Conservation (phyloP, 768 basidiomycete species). For the Serendipita indica region DNA sequence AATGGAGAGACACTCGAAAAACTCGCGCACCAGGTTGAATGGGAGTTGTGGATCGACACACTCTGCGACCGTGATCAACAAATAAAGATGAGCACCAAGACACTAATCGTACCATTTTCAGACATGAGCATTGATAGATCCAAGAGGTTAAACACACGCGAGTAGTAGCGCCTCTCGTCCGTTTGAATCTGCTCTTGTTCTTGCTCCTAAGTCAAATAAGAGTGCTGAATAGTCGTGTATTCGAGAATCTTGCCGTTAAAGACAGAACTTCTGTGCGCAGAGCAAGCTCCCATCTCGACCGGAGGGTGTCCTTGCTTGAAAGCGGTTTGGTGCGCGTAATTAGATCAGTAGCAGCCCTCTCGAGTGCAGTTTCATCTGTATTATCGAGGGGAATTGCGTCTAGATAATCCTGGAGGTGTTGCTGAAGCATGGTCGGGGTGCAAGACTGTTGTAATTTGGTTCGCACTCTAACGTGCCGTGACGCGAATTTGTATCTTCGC, state of each 20-base stretch:
- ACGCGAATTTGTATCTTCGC: neutral
- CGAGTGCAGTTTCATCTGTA: neutral
- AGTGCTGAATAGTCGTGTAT: neutral
- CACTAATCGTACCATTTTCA: neutral
- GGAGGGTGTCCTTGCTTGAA: neutral
- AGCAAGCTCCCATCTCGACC: conserved; percentile 1
- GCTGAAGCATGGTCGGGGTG: neutral
- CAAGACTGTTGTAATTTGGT: neutral
- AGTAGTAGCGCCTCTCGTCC: neutral
- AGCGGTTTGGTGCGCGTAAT: neutral
- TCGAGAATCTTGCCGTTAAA: neutral
- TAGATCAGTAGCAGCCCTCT: neutral
- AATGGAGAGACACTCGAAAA: conserved; percentile 77
- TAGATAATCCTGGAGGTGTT: neutral
- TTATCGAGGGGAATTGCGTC: neutral
- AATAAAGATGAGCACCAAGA: neutral
- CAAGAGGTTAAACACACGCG: neutral
- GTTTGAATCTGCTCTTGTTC: neutral
- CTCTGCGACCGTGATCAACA: neutral
- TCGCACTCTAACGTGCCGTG: neutral
- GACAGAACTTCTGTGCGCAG: neutral
- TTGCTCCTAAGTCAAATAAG: neutral
- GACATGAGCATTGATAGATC: neutral
- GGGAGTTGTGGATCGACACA: conserved; percentile 27
- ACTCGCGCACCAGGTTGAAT: conserved; percentile 59